Evolutionary conservation across 768 basidiomycete genomes (phyloP).

Genomic region (Collybia sordida): DNA sequence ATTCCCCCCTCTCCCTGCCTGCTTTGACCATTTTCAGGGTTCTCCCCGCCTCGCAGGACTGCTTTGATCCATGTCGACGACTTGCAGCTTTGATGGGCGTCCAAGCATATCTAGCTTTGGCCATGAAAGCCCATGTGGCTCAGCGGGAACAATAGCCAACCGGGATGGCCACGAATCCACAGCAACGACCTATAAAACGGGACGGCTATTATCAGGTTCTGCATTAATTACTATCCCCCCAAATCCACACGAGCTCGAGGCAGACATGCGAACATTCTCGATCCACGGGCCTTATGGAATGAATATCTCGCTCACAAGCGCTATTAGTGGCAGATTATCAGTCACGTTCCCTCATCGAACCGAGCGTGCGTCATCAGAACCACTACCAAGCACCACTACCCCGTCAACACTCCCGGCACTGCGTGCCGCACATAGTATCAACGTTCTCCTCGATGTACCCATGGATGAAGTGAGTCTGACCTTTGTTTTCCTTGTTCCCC

Average conservation of each 20-base stretch:
- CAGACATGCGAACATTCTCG: constrained; percentile 14
- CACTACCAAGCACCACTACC: not conserved
- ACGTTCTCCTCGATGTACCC: constrained; percentile 2
- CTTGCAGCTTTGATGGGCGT: too few species aligned
- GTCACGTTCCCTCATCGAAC: constrained; percentile 7
- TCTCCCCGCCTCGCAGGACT: too few species aligned
- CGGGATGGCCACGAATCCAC: constrained; percentile 4
- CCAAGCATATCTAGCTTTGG: constrained; percentile 9
- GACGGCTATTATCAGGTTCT: not conserved
- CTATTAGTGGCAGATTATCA: constrained; percentile 7
- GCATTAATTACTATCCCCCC: not conserved
- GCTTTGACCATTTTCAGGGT: too few species aligned
- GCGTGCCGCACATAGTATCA: not conserved
- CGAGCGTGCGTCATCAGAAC: constrained; percentile 14
- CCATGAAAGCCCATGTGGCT: constrained; percentile 15
- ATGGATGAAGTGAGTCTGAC: constrained; percentile 7
- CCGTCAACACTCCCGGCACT: constrained; percentile 1
- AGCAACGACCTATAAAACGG: constrained; percentile 12
- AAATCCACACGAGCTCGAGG: constrained; percentile 2
- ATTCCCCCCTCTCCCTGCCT: too few species aligned
- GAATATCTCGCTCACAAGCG: constrained; percentile 13
- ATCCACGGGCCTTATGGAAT: constrained; percentile 13
- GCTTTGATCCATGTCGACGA: too few species aligned
- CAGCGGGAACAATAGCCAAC: constrained; percentile 14
- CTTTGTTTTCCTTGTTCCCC: not conserved